A percentile compares a stretch with the other conserved stretches of the same genome.
Evolutionary conservation across 306 rosid species (phyloP).

Genomic region (Acacia acuminata): DNA sequence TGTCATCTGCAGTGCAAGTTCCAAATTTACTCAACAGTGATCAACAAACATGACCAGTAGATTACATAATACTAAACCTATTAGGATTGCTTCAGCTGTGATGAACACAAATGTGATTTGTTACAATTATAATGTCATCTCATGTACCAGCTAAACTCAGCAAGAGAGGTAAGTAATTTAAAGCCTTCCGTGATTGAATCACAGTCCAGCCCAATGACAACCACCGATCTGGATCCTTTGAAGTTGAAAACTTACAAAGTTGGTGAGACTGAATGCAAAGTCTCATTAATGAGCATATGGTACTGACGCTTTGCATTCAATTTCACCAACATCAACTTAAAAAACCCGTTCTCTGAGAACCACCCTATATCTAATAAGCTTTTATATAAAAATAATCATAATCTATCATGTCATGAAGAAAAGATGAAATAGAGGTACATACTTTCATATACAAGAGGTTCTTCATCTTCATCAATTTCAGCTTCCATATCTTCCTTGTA

Average conservation of each 20-base stretch:
- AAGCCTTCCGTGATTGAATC: constrained; percentile 1
- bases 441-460: constrained; percentile 98
- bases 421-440: constrained; percentile 36
- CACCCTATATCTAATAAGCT: not conserved
- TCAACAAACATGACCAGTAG: not conserved
- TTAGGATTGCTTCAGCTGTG: constrained; percentile 1
- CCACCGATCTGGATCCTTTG: not conserved
- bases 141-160: not conserved
- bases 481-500: constrained; percentile 99
- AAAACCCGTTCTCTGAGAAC: not conserved
- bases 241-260: not conserved
- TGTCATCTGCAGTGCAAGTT: constrained; percentile 8
- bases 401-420: constrained; percentile 21
- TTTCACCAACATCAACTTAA: not conserved
- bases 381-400: constrained; percentile 8
- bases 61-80: not conserved
- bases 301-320: not conserved
- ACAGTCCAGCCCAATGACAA: constrained; percentile 22
- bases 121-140: constrained; percentile 20
- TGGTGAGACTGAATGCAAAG: not conserved
- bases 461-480: constrained; percentile 98
- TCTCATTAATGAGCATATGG: not conserved
- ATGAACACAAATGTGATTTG: constrained; percentile 14
- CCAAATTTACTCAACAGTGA: constrained; percentile 8
- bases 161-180: constrained; percentile 1